Base-by-base conservation (phyloP, 2,329 filamentous ascomycete genomes). In the Dothideomycetes sp. region DNA sequence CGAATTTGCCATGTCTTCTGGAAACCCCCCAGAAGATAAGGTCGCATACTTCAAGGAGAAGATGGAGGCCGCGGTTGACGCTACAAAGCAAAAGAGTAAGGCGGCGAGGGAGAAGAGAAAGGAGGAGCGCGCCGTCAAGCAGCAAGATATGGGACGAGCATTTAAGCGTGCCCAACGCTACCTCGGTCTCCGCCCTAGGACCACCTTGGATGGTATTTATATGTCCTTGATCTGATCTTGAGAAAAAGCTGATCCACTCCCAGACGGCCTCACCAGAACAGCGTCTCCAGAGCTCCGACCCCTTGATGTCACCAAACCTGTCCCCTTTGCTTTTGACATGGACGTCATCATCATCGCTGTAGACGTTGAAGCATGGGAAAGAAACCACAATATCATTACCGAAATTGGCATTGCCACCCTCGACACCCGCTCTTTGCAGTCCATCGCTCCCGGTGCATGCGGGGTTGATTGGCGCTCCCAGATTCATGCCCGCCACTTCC, bases 341-440 rank as follows among this genome's bases (percentile, higher is more conserved):
- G 64, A 69, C 10, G 69, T 76, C 0, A 69, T 93, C 5, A 81
- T 95, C 49, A 67, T 94, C 43, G 77, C 74, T 45, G 68, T 96
- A 33, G 91, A 98, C 51, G 66, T 91, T 22, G 91, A 98, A 59
- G 78, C 81, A 1, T 84, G 79, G 42, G 91, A 98, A 57, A 61
- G 63, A 16, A 66, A 74, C 33, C 73, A 77, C 10, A 64, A 69
- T 24, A 65, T 74, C 10, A 72, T 96, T 43, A 94, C 88, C 0
- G 91, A 98, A 58, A 70, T 98, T 30, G 91, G 91, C 1, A 68
- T 98, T 31, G 80, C 85, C 1, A 79, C 80, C 3, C 67, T 96
- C 0, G 87, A 96, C 55, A 87, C 82, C 1, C 57, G 63, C 15
- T 69, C 75, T 37, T 58, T 86, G 16, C 50, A 60, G 1, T 62